Percentiles rank a stretch among this genome's conserved stretches.
Evolutionary conservation across 129 eudicot species (phyloP).

Genomic region (Flaveria sonorensis): DNA sequence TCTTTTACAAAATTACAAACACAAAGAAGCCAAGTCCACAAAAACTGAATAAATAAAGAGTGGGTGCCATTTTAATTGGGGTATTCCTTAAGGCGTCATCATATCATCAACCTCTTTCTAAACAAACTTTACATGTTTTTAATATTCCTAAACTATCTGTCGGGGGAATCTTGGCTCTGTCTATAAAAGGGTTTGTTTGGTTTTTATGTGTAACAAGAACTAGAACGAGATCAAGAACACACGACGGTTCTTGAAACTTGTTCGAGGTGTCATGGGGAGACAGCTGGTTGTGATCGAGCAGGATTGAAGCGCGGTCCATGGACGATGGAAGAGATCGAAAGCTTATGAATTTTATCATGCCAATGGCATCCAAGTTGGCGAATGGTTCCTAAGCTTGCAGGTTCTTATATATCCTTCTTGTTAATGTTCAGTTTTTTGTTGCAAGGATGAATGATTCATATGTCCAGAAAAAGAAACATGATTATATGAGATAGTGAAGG

Average conservation of each 20-base stretch:
- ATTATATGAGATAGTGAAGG: no score
- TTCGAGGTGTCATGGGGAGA: conserved; percentile 58
- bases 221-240: conserved; percentile 30
- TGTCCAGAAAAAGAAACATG: no score
- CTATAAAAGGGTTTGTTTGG: conserved; percentile 30
- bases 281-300: conserved; percentile 77
- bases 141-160: conserved; percentile 22
- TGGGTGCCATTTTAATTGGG: conserved; percentile 34
- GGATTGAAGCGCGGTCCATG: conserved; percentile 90
- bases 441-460: neutral
- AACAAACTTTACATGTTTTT: conserved; percentile 15
- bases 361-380: conserved; percentile 86
- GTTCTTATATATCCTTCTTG: conserved; percentile 27
- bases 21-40: conserved; percentile 40
- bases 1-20: conserved; percentile 7
- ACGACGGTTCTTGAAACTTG: neutral
- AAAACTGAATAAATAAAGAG: conserved; percentile 23
- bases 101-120: conserved; percentile 14
- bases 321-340: conserved; percentile 80
- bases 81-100: conserved; percentile 8
- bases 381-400: conserved; percentile 83
- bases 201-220: conserved; percentile 25
- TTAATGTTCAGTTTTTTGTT: neutral
- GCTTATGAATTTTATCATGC: conserved; percentile 58
- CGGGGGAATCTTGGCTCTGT: conserved; percentile 34